These are phyloP conservation scores for Acidomyces sp. DNA, from an alignment of 495 filamentous ascomycete species.

Conservation along the genomic window DNA sequence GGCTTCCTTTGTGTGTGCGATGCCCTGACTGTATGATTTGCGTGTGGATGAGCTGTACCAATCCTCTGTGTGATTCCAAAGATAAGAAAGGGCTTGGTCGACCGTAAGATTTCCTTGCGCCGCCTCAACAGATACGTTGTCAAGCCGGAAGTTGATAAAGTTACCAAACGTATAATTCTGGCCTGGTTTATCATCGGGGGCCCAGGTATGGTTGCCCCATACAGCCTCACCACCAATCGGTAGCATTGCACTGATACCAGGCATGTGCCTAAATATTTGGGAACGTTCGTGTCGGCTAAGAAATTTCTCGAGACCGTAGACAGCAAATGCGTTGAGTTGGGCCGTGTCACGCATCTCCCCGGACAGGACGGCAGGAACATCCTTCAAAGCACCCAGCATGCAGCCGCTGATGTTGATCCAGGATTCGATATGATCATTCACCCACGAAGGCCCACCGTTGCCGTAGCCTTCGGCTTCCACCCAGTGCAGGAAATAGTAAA, in stretches of 20 bases:
- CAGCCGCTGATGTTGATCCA: slow-evolving; percentile 98
- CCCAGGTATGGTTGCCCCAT: slow-evolving; percentile 83
- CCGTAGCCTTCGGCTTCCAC: slow-evolving; percentile 70
- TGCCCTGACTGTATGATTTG: slow-evolving; percentile 70
- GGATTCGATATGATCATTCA: slow-evolving; percentile 74
- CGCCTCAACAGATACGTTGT: slow-evolving; percentile 42
- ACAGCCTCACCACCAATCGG: slow-evolving; percentile 90
- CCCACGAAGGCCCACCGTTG: slow-evolving; percentile 74
- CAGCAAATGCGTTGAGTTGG: slow-evolving; percentile 91
- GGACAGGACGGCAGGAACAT: slow-evolving; percentile 76
- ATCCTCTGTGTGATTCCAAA: slow-evolving; percentile 60
- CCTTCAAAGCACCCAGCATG: slow-evolving; percentile 93
- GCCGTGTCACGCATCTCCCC: slow-evolving; percentile 98
- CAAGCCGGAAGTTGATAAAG: slow-evolving; percentile 66
- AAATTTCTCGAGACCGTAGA: slow-evolving; percentile 95
- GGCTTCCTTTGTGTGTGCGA: slow-evolving; percentile 67
- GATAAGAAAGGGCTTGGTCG: slow-evolving; percentile 59
- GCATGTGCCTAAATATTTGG: slow-evolving; percentile 94
- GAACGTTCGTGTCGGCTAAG: slow-evolving; percentile 76
- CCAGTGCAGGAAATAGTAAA: slow-evolving; percentile 98
- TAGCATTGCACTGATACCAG: slow-evolving; percentile 88
- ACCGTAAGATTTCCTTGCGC: slow-evolving; percentile 63
- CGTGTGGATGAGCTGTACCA: slow-evolving; percentile 71
- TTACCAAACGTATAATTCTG: slow-evolving; percentile 63
- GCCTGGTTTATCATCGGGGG: slow-evolving; percentile 70